Conservation (phyloP, 2,329 filamentous ascomycete species). For the Fusarium metavorans region DNA sequence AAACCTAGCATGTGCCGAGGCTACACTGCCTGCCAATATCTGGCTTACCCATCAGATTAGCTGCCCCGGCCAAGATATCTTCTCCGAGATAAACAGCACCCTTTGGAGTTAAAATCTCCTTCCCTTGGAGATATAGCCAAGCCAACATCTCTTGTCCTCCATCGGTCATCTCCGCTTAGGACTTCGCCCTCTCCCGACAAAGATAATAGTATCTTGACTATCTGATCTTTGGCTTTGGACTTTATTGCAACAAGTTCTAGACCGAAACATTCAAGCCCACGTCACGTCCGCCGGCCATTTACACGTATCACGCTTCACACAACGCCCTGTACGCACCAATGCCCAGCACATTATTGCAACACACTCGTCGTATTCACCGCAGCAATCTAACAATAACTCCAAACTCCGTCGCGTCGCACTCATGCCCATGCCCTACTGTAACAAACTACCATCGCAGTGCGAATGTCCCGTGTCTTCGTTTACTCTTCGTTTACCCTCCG, state of each 20-base stretch:
- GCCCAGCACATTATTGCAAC: not conserved
- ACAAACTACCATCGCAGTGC: not conserved
- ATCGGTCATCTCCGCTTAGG: not conserved
- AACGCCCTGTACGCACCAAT: not conserved
- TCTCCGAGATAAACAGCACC: constrained; percentile 2
- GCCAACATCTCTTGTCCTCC: not conserved
- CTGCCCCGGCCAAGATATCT: not conserved
- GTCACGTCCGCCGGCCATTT: not conserved
- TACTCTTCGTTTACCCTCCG: constrained; percentile 44
- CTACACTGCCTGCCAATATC: not conserved
- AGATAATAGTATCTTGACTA: not conserved
- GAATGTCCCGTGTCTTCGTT: not conserved
- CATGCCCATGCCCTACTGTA: not conserved
- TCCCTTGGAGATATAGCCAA: constrained; percentile 1
- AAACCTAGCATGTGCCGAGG: not conserved
- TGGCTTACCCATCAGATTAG: not conserved
- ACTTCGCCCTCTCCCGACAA: not conserved
- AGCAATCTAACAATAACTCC: not conserved
- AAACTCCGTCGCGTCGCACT: not conserved
- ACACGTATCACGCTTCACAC: not conserved
- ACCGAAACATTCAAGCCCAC: not conserved
- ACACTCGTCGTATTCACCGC: not conserved
- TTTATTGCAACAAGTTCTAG: not conserved
- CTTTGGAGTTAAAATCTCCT: not conserved
- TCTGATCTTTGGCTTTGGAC: not conserved